phyloP scores from a whole-genome alignment of 352 stramenopile genomes.

The Globisporangium splendens region DNA sequence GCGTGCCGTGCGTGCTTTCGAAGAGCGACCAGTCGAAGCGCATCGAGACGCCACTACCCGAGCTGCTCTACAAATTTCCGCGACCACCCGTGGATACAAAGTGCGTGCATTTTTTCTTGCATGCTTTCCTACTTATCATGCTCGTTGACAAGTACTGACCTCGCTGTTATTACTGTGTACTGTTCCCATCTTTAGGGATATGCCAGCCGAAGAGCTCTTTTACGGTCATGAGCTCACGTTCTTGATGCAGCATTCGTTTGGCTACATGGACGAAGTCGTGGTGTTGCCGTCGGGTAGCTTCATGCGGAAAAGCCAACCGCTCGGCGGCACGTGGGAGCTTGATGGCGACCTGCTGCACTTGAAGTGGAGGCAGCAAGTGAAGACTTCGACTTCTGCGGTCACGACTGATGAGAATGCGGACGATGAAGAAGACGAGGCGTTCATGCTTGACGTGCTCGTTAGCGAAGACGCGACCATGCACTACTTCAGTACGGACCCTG shows the following conservation, averaged over 20 bases:
- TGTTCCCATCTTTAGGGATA: conserved; percentile 27
- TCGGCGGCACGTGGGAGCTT: conserved; percentile 71
- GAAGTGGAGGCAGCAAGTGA: conserved; percentile 50
- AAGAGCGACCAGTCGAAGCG: conserved; percentile 51
- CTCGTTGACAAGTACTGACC: neutral
- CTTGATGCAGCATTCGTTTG: conserved; percentile 66
- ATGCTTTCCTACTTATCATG: neutral
- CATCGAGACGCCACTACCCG: conserved; percentile 52
- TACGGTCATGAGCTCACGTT: conserved; percentile 79
- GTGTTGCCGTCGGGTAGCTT: conserved; percentile 57
- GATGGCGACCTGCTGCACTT: conserved; percentile 81
- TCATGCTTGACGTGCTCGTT: conserved; percentile 72
- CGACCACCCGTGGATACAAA: conserved; percentile 58
- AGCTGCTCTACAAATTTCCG: conserved; percentile 73
- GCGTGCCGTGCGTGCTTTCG: conserved; percentile 59
- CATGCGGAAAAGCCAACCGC: conserved; percentile 58
- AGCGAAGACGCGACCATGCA: conserved; percentile 72
- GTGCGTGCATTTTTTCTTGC: conserved; percentile 19
- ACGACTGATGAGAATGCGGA: neutral
- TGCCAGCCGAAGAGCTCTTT: conserved; percentile 64
- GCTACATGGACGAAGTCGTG: conserved; percentile 77
- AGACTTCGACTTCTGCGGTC: conserved; percentile 5
- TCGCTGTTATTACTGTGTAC: neutral
- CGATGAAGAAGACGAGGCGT: conserved; percentile 41
- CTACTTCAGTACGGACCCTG: conserved; percentile 66